phyloP scores from a whole-genome alignment of 1,284 basidiomycete genomes.

The Meripilus lineatus region DNA sequence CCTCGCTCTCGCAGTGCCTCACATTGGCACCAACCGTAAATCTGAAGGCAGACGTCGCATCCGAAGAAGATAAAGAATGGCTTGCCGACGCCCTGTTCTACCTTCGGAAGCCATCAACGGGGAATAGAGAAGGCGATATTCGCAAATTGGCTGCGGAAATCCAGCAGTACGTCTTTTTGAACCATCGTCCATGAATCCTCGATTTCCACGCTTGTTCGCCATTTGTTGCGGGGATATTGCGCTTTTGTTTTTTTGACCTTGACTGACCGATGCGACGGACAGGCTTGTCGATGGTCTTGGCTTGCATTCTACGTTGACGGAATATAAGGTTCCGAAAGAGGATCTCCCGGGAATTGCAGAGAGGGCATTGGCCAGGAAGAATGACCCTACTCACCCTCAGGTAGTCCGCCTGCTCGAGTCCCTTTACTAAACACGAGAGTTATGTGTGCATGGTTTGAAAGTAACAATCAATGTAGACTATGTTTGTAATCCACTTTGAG shows the following conservation, averaged over 20 bases:
- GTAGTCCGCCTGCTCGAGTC: slow-evolving; percentile 44
- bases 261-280: too few species aligned
- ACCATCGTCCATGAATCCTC: not conserved
- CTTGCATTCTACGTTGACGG: slow-evolving; percentile 46
- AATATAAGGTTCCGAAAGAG: slow-evolving; percentile 55
- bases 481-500: too few species aligned
- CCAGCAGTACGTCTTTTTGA: slow-evolving; percentile 37
- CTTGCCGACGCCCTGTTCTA: slow-evolving; percentile 54
- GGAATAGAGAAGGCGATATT: slow-evolving; percentile 55
- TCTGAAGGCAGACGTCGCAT: slow-evolving; percentile 51
- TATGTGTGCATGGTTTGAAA: too few species aligned
- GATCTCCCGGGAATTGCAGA: slow-evolving; percentile 50
- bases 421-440: slow-evolving; percentile 40
- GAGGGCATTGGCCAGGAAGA: slow-evolving; percentile 37
- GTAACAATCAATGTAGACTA: too few species aligned
- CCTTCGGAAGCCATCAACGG: slow-evolving; percentile 52
- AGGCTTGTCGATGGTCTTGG: slow-evolving; percentile 57
- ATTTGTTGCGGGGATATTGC: too few species aligned
- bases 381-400: slow-evolving; percentile 31
- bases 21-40: slow-evolving; percentile 64
- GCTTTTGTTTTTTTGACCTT: too few species aligned
- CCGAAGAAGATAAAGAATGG: slow-evolving; percentile 52
- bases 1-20: slow-evolving; percentile 48
- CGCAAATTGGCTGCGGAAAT: slow-evolving; percentile 49
- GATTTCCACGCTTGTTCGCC: too few species aligned